Evolutionary conservation across 1,139 yeast genomes (phyloP).

Genomic region (Magnusiomyces magnusii): DNA sequence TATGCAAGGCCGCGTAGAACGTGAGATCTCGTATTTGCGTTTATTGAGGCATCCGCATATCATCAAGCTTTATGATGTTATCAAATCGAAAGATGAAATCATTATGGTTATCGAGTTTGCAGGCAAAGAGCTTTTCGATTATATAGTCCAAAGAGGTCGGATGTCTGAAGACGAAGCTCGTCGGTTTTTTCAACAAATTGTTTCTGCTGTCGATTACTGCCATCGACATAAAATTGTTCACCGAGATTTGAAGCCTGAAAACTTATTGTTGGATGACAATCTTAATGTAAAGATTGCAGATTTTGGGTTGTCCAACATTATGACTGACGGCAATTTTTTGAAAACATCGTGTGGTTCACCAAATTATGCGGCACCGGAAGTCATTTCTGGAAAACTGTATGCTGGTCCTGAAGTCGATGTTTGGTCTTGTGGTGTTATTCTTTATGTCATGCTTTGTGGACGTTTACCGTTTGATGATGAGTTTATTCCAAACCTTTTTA

Average conservation of each 20-base stretch:
- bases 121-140: conserved; percentile 91
- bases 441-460: conserved; percentile 96
- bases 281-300: conserved; percentile 97
- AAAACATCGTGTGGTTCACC: conserved; percentile 99
- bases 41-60: conserved; percentile 94
- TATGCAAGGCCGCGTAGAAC: conserved; percentile 95
- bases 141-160: conserved; percentile 90
- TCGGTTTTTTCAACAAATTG: conserved; percentile 92
- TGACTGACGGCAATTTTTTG: conserved; percentile 96
- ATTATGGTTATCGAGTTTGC: conserved; percentile 98
- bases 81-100: conserved; percentile 91
- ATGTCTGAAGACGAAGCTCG: conserved; percentile 95
- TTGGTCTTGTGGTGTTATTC: conserved; percentile 96
- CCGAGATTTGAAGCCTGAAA: conserved; percentile 93
- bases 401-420: conserved; percentile 99
- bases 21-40: conserved; percentile 87
- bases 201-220: conserved; percentile 96
- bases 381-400: conserved; percentile 87
- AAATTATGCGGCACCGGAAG: conserved; percentile 98
- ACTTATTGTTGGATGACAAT: conserved; percentile 80
- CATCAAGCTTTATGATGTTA: conserved; percentile 92
- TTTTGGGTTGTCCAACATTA: conserved; percentile 92
- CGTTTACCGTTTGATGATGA: conserved; percentile 97
- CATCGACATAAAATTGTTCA: conserved; percentile 98
- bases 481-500: conserved; percentile 91